Conservation (phyloP, 176 grass and related monocot species). For the Sorghum bicolor region DNA sequence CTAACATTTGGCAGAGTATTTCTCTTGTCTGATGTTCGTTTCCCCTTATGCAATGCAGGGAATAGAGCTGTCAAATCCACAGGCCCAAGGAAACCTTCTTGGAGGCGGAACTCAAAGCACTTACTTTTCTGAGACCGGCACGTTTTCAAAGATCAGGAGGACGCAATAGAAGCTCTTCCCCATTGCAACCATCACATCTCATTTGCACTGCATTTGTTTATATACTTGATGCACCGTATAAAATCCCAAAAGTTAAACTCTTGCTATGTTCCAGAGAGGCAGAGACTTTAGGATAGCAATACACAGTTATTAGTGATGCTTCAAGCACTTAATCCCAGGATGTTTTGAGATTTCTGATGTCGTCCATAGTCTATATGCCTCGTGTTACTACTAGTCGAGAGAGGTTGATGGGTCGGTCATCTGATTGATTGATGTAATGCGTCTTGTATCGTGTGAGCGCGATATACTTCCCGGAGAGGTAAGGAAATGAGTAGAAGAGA, state of each 20-base stretch:
- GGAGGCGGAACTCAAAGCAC: conserved; percentile 83
- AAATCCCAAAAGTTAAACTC: not conserved
- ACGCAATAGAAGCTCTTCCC: conserved; percentile 6
- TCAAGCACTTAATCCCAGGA: not conserved
- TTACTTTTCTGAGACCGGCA: conserved; percentile 76
- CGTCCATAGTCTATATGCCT: not conserved
- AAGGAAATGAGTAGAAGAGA: too few species aligned
- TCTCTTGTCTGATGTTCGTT: not conserved
- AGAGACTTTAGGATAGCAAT: not conserved
- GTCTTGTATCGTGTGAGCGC: not conserved
- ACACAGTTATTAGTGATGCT: not conserved
- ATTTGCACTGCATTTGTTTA: not conserved
- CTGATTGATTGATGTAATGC: not conserved
- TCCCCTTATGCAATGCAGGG: conserved; percentile 33
- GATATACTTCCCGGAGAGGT: too few species aligned
- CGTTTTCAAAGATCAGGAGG: conserved; percentile 80
- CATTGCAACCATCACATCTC: not conserved
- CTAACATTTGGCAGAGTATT: not conserved
- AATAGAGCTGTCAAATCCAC: conserved; percentile 76
- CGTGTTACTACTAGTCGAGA: not conserved
- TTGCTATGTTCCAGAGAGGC: not conserved
- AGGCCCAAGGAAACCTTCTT: conserved; percentile 59
- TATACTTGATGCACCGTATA: not conserved
- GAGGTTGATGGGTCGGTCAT: not conserved
- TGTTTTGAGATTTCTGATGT: not conserved